Percentiles rank a stretch among this genome's conserved stretches.
These are phyloP conservation scores for Pseudonitzschia multistriata DNA, from an alignment of 108 stramenopile species.

Conservation along the genomic window DNA sequence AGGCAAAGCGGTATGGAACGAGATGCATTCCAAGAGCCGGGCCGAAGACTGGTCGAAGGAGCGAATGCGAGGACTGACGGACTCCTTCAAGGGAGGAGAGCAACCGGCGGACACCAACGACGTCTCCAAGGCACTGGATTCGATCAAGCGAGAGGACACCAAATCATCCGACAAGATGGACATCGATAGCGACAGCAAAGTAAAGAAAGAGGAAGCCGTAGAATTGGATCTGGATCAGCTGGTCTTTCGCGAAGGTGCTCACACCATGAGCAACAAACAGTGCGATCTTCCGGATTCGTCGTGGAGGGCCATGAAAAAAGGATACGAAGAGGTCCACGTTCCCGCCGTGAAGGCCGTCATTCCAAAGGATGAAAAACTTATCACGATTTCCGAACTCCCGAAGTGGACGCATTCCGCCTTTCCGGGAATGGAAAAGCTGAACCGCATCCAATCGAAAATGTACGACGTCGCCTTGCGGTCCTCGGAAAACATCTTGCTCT, in stretches of 20 bases:
- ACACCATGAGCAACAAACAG: constrained; percentile 94
- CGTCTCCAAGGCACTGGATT: constrained; percentile 64
- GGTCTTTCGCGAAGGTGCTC: constrained; percentile 87
- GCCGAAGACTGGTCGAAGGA: constrained; percentile 85
- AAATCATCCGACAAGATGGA: constrained; percentile 41
- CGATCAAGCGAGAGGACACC: constrained; percentile 40
- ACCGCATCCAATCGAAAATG: constrained; percentile 97
- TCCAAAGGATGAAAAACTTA: constrained; percentile 71
- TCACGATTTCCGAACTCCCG: constrained; percentile 91
- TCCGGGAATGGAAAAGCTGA: constrained; percentile 91
- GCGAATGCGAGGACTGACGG: constrained; percentile 64
- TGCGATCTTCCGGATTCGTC: constrained; percentile 89
- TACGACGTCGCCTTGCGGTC: constrained; percentile 80
- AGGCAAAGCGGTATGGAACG: constrained; percentile 84
- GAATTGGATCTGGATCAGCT: constrained; percentile 91
- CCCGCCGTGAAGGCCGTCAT: constrained; percentile 88
- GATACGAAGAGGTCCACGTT: constrained; percentile 99
- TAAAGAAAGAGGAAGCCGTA: constrained; percentile 34
- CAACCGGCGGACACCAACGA: constrained; percentile 34
- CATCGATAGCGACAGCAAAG: constrained; percentile 32
- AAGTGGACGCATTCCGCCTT: constrained; percentile 94
- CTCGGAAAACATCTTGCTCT: constrained; percentile 94
- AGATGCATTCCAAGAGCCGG: constrained; percentile 68
- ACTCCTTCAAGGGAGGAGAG: constrained; percentile 49
- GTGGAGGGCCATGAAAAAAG: constrained; percentile 94